Base-by-base conservation (phyloP, 257 asterid genomes). In the Jacaranda mimosifolia region DNA sequence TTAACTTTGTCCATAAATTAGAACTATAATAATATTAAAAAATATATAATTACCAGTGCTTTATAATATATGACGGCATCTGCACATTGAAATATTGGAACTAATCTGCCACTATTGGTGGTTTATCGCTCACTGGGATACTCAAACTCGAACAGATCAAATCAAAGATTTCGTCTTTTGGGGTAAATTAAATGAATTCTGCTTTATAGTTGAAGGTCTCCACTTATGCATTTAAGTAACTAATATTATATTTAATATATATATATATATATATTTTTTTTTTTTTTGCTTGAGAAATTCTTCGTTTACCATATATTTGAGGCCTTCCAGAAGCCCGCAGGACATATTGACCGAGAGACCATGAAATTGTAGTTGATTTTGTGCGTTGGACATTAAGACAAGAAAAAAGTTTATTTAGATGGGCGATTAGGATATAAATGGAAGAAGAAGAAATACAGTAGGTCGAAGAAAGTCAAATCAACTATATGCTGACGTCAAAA, bases 251-350 rank as follows among this genome's bases (percentile, higher is more conserved):
- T 17, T 19, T 58, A 3, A n/a, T 60, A 60, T n/a, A n/a, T n/a
- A n/a, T n/a, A n/a, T n/a, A n/a, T n/a, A n/a, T n/a, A n/a, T n/a
- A n/a, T n/a, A n/a, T n/a, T n/a, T n/a, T n/a, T n/a, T n/a, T 0
- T 65, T 65, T 65, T 65, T 53, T 42, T 65, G 0, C 5, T 43
- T n/a, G 19, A 45, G 12, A 39, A 10, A 42, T 9, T 45, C 18
- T 63, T 10, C 7, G 19, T 67, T 18, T 42, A 4, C 15, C 56
- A 67, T 19, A 45, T 3, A 4, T 60, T 1, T 32, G 39, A 14
- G 53, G 36, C 35, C 70, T 65, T 63, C 53, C 52, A 42, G 53
- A 65, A 65, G 70, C 53, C 21, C 43, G 69, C 69, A 63, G 5
- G 46, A 62, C 21, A 63, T 63, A 4, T 63, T 38, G 48, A 63